These are phyloP conservation scores for Leccinellum luteum DNA, from an alignment of 768 basidiomycete species.

Conservation along the genomic window DNA sequence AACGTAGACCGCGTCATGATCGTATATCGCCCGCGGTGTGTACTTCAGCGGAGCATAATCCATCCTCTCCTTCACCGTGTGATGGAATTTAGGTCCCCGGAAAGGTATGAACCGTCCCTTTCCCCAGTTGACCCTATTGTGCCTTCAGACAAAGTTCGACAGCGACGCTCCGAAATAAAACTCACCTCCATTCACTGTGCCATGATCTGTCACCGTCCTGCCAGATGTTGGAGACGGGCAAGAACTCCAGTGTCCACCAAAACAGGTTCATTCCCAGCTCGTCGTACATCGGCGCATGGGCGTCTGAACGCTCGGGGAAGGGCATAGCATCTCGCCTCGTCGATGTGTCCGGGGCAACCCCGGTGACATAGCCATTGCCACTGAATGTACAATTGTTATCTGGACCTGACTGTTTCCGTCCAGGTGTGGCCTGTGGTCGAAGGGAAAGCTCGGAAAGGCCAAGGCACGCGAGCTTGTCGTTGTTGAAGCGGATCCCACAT, in stretches of 20 bases:
- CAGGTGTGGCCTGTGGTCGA: slow-evolving; percentile 4
- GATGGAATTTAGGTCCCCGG: slow-evolving; percentile 55
- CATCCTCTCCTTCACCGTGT: slow-evolving; percentile 61
- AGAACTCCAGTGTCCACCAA: slow-evolving; percentile 76
- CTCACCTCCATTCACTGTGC: slow-evolving; percentile 56
- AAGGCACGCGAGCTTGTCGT: slow-evolving; percentile 43
- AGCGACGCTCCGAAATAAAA: slow-evolving; percentile 19
- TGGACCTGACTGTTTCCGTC: background rate
- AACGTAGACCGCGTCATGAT: slow-evolving; percentile 44
- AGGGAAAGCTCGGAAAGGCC: slow-evolving; percentile 30
- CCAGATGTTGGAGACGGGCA: slow-evolving; percentile 52
- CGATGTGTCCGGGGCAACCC: background rate
- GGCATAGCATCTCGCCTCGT: background rate
- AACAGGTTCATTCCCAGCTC: slow-evolving; percentile 38
- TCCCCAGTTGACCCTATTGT: slow-evolving; percentile 46
- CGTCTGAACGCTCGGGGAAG: slow-evolving; percentile 18
- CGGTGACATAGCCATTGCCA: background rate
- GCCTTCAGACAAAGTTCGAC: background rate
- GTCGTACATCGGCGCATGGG: slow-evolving; percentile 54
- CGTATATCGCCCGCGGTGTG: slow-evolving; percentile 55
- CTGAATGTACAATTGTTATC: background rate
- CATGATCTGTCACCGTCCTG: slow-evolving; percentile 56
- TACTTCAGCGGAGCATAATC: slow-evolving; percentile 47
- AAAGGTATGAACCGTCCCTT: slow-evolving; percentile 52
- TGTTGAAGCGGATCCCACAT: slow-evolving; percentile 60